These are phyloP conservation scores for Carallia brachiata DNA, from an alignment of 345 rosid species.

Conservation along the genomic window DNA sequence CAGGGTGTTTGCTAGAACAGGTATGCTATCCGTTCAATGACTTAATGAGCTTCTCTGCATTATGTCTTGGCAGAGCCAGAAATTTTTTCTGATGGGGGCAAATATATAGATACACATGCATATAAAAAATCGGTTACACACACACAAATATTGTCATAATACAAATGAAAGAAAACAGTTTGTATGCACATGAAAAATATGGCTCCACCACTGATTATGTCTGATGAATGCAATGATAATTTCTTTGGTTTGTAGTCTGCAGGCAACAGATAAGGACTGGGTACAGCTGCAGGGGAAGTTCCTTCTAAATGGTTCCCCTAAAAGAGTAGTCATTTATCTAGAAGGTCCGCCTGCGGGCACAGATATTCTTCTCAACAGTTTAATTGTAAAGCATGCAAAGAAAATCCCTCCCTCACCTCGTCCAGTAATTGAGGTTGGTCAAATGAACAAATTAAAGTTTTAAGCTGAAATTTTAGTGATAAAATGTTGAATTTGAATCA, in stretches of 20 bases:
- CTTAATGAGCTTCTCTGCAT: neutral
- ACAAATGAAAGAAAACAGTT: too few relatives aligned
- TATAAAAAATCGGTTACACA: too few relatives aligned
- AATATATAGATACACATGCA: too few relatives aligned
- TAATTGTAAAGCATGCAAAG: constrained; percentile 66
- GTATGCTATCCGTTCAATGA: neutral
- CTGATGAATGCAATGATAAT: neutral
- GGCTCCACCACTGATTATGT: neutral
- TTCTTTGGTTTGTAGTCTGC: constrained; percentile 36
- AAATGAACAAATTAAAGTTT: neutral
- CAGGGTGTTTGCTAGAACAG: neutral
- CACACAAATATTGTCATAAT: too few relatives aligned
- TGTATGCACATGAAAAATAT: too few relatives aligned
- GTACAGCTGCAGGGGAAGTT: constrained; percentile 68
- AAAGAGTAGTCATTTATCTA: constrained; percentile 60
- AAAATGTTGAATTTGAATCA: neutral
- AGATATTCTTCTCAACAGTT: constrained; percentile 70
- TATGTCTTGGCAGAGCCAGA: neutral
- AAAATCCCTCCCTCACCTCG: constrained; percentile 53
- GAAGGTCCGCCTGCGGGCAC: constrained; percentile 90
- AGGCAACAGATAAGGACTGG: constrained; percentile 77
- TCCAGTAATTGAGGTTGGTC: constrained; percentile 60
- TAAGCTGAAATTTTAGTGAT: neutral
- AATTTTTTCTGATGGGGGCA: too few relatives aligned
- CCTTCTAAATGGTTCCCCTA: constrained; percentile 74